A percentile compares a stretch with the other conserved stretches of the same genome.
These are phyloP conservation scores for Crucibulum parvulum DNA, from an alignment of 1,284 basidiomycete species.

Conservation along the genomic window DNA sequence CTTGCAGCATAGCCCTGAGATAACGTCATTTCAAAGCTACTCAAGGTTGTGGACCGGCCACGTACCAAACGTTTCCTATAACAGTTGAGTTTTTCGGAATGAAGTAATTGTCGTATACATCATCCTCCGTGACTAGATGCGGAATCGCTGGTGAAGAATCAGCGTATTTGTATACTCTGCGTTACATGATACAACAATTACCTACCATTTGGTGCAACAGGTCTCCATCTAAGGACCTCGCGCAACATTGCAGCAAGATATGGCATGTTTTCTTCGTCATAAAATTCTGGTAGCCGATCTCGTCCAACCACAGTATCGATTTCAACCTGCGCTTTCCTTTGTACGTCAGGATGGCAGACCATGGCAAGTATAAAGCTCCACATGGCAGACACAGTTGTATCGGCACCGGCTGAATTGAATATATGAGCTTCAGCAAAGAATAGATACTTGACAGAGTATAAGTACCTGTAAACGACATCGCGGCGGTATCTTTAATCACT, in stretches of 20 bases:
- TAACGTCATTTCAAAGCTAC: neutral
- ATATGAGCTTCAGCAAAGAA: neutral
- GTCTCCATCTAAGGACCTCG: constrained; percentile 26
- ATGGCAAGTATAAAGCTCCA: constrained; percentile 2
- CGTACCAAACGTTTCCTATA: constrained; percentile 22
- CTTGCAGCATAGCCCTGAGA: constrained; percentile 45
- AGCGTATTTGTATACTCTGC: neutral
- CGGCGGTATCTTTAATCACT: constrained; percentile 6
- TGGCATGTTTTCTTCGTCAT: constrained; percentile 2
- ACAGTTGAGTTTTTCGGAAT: constrained; percentile 42
- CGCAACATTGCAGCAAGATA: constrained; percentile 3
- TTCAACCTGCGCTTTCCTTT: constrained; percentile 1
- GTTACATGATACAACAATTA: neutral
- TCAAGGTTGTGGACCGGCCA: too few relatives aligned
- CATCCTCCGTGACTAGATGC: constrained; percentile 24
- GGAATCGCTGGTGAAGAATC: neutral
- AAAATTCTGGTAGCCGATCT: constrained; percentile 2
- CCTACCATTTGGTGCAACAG: constrained; percentile 21
- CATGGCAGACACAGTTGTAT: constrained; percentile 3
- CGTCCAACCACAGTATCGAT: constrained; percentile 1
- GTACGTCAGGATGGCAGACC: constrained; percentile 4
- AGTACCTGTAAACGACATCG: constrained; percentile 2
- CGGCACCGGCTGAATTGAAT: constrained; percentile 1
- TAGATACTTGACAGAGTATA: neutral
- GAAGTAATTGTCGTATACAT: constrained; percentile 41